Percentiles rank a stretch among this genome's conserved stretches.
phyloP scores from a whole-genome alignment of 306 rosid genomes.

The Dryas alaskensis region DNA sequence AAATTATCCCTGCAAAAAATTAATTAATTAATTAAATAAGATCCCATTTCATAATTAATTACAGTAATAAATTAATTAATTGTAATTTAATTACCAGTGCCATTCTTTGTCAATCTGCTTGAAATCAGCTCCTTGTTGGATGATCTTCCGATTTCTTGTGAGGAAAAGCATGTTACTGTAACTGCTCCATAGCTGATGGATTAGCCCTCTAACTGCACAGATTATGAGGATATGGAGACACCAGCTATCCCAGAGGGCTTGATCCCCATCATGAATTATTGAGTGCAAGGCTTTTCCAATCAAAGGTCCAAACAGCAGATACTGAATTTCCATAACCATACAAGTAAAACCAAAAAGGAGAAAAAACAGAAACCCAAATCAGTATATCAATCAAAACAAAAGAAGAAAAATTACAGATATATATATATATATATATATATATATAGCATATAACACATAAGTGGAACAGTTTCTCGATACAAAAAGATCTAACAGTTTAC shows the following conservation, averaged over 20 bases:
- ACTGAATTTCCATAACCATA: slow-evolving; percentile 29
- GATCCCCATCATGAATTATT: slow-evolving; percentile 38
- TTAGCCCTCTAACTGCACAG: slow-evolving; percentile 38
- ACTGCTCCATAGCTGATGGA: slow-evolving; percentile 48
- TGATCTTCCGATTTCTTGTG: slow-evolving; percentile 53
- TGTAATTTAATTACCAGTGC: slow-evolving; percentile 57
- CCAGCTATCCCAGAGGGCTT: slow-evolving; percentile 38
- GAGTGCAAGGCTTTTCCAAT: slow-evolving; percentile 51
- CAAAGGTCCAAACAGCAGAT: slow-evolving; percentile 65
- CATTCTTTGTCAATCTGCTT: slow-evolving; percentile 84
- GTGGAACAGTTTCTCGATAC: background rate
- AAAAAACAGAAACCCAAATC: background rate
- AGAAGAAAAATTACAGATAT: background rate
- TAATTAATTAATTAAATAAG: background rate
- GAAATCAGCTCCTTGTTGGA: slow-evolving; percentile 72
- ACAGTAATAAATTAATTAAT: background rate
- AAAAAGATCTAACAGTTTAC: background rate
- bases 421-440: rapidly evolving
- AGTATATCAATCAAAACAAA: background rate
- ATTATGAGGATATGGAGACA: slow-evolving; percentile 60
- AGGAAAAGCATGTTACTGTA: slow-evolving; percentile 65
- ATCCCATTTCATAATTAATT: no score
- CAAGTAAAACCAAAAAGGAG: no score
- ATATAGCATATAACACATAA: background rate
- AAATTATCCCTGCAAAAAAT: slow-evolving; percentile 70